These are phyloP conservation scores for Mortierella claussenii DNA, from an alignment of 192 early-diverging fungal genomes.

Conservation along the genomic window DNA sequence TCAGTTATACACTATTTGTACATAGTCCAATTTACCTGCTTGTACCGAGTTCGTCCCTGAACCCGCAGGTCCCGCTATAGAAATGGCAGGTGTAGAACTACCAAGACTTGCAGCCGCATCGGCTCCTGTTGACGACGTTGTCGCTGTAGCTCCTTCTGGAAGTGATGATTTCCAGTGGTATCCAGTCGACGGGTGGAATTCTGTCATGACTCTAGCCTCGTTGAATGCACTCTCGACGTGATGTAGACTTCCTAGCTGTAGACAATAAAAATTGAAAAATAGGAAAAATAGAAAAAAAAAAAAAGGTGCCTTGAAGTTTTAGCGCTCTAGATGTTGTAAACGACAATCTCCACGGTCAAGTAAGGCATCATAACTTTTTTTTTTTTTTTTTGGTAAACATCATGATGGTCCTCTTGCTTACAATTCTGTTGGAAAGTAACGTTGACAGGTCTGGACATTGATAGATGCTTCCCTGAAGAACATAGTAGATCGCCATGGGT, in stretches of 20 bases:
- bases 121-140: no score
- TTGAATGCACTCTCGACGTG: slow-evolving; percentile 68
- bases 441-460: slow-evolving; percentile 79
- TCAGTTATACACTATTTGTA: no score
- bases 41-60: not conserved
- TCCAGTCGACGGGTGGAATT: slow-evolving; percentile 68
- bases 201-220: slow-evolving; percentile 60
- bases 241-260: slow-evolving; percentile 61
- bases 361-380: no score
- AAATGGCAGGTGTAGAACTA: not conserved
- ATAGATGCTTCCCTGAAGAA: slow-evolving; percentile 76
- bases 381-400: no score
- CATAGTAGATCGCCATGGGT: slow-evolving; percentile 74
- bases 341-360: no score
- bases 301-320: no score
- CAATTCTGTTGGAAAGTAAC: slow-evolving; percentile 72
- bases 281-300: not conserved
- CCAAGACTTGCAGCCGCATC: no score
- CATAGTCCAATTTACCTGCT: slow-evolving; percentile 8
- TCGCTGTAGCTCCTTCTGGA: slow-evolving; percentile 3
- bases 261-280: not conserved
- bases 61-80: not conserved
- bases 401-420: slow-evolving; percentile 40
- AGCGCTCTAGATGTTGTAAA: not conserved
- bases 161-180: slow-evolving; percentile 62